Evolutionary conservation across 208 protist species (phyloP).

Genomic region (Acanthamoeba sp.): DNA sequence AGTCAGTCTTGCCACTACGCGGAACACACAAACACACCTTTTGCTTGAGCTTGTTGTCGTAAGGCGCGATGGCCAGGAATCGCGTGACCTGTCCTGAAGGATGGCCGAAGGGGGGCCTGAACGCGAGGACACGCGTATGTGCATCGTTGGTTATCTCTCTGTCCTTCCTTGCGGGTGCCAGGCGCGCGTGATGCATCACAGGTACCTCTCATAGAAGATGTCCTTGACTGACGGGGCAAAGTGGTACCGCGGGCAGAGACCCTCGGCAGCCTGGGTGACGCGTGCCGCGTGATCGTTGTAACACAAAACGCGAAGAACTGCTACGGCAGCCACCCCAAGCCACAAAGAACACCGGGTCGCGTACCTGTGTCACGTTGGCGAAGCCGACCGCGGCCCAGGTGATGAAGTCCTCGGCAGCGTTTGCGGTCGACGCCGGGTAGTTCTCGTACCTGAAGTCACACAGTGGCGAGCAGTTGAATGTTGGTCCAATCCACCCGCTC

Average conservation of each 20-base stretch:
- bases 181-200: too few species aligned
- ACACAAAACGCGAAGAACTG: too few species aligned
- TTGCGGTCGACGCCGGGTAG: background rate
- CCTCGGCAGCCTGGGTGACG: background rate
- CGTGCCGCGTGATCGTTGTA: too few species aligned
- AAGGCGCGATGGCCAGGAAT: constrained; percentile 23
- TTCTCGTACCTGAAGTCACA: constrained; percentile 20
- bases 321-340: background rate
- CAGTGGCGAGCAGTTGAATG: too few species aligned
- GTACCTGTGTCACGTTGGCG: background rate
- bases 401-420: constrained; percentile 16
- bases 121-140: background rate
- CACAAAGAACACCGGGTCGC: background rate
- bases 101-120: constrained; percentile 19
- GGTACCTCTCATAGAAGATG: constrained; percentile 66
- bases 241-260: constrained; percentile 26
- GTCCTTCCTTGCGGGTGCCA: too few species aligned
- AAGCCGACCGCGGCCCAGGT: constrained; percentile 21
- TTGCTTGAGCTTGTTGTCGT: constrained; percentile 59
- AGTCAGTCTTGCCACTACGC: background rate
- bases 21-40: background rate
- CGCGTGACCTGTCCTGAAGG: constrained; percentile 13
- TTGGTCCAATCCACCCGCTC: background rate
- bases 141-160: too few species aligned
- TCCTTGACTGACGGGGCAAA: background rate